A percentile compares a stretch with the other conserved stretches of the same genome.
These are phyloP conservation scores for Tilletia walkeri DNA, from an alignment of 1,284 basidiomycete genomes.

Conservation along the genomic window DNA sequence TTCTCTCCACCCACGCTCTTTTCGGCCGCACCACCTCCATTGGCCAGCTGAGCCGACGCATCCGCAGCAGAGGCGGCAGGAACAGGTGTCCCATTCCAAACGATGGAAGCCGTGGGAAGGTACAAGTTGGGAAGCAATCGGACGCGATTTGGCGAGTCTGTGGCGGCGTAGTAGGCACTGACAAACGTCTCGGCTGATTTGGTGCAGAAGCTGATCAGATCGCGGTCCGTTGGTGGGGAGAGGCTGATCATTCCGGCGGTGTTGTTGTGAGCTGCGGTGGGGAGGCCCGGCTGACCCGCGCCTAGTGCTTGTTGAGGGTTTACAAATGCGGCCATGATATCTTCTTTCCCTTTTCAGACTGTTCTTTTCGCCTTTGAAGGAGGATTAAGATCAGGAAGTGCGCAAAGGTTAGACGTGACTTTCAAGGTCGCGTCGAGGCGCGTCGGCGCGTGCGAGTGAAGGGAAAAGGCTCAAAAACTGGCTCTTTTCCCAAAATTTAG, in stretches of 20 bases:
- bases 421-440: no score
- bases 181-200: slow-evolving; percentile 53
- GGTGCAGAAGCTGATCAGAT: slow-evolving; percentile 41
- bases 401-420: no score
- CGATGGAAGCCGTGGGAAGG: slow-evolving; percentile 46
- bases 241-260: not conserved
- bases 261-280: no score
- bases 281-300: no score
- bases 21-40: not conserved
- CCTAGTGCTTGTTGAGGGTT: no score
- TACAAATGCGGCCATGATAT: no score
- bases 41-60: not conserved
- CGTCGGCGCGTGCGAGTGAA: no score
- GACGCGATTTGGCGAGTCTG: slow-evolving; percentile 49
- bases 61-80: not conserved
- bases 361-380: no score
- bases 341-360: no score
- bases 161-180: slow-evolving; percentile 51
- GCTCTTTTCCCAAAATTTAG: no score
- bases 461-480: no score
- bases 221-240: slow-evolving; percentile 1
- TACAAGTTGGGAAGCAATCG: slow-evolving; percentile 35
- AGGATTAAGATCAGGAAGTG: no score
- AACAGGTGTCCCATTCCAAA: slow-evolving; percentile 54
- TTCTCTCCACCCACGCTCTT: slow-evolving; percentile 32